phyloP scores from a whole-genome alignment of 192 early-diverging fungal species.

The Ramicandelaber brevisporus region DNA sequence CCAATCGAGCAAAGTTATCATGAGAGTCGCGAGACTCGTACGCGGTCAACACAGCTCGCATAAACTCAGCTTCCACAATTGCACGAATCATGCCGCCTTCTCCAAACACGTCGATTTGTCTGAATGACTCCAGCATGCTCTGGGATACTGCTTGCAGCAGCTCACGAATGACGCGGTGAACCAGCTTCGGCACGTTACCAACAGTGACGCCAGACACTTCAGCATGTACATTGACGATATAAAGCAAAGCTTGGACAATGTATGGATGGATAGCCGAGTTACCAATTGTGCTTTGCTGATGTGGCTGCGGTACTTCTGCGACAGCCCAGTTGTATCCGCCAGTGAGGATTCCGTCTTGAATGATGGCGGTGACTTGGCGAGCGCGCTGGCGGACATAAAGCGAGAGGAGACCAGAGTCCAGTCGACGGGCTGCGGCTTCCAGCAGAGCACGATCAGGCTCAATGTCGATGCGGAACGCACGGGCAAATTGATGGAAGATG shows the following conservation, averaged over 20 bases:
- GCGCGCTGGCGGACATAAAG: constrained; percentile 67
- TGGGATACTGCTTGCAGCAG: constrained; percentile 45
- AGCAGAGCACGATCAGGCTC: constrained; percentile 33
- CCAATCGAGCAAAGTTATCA: constrained; percentile 1
- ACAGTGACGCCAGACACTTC: constrained; percentile 60
- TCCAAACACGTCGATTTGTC: constrained; percentile 61
- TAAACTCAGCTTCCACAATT: constrained; percentile 75
- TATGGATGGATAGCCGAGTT: constrained; percentile 80
- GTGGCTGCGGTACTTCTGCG: constrained; percentile 32
- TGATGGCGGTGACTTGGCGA: constrained; percentile 32
- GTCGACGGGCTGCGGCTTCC: constrained; percentile 38
- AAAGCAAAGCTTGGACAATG: constrained; percentile 61
- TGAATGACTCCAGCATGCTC: constrained; percentile 54
- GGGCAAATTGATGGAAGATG: constrained; percentile 40
- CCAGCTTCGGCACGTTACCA: constrained; percentile 34
- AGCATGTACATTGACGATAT: constrained; percentile 71
- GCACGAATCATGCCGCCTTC: constrained; percentile 84
- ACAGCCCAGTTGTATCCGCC: constrained; percentile 74
- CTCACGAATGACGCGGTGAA: constrained; percentile 46
- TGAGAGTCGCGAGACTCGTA: no score
- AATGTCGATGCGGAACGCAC: constrained; percentile 30
- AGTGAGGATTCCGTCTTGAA: constrained; percentile 55
- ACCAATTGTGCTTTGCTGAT: no score
- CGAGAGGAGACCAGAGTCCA: constrained; percentile 63
- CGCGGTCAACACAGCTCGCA: no score